These are phyloP conservation scores for Fusarium tuaranense DNA, from an alignment of 2,329 filamentous ascomycete genomes.

Conservation along the genomic window DNA sequence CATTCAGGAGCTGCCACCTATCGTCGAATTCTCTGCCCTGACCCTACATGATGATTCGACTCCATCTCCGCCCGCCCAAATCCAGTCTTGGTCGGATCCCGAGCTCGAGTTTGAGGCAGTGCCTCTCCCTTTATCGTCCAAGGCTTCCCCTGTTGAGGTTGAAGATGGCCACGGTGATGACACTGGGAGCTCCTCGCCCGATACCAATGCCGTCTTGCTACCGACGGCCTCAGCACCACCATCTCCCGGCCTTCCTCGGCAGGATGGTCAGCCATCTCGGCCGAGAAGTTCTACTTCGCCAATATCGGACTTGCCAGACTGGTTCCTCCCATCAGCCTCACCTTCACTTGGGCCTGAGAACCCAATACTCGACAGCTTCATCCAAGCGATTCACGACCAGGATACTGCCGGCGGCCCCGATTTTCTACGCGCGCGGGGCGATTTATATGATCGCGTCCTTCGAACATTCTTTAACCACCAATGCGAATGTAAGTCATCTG, in stretches of 20 bases:
- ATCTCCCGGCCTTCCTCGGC: not conserved
- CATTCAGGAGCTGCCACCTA: not conserved
- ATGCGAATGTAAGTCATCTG: not conserved
- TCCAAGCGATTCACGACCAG: not conserved
- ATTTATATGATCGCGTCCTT: not conserved
- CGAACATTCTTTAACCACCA: not conserved
- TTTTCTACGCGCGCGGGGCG: not conserved
- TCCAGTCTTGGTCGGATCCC: not conserved
- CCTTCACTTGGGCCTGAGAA: not conserved
- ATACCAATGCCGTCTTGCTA: not conserved
- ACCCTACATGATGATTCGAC: not conserved
- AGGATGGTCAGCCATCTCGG: not conserved
- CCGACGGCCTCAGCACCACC: not conserved
- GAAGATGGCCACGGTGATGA: not conserved
- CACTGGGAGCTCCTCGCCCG: not conserved
- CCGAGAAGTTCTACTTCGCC: not conserved
- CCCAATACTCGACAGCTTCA: not conserved
- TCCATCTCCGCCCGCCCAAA: not conserved
- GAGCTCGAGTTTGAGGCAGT: not conserved
- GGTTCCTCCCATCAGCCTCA: not conserved
- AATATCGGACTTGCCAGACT: not conserved
- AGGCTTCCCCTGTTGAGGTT: not conserved
- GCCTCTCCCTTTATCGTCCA: not conserved
- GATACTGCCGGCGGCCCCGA: not conserved
- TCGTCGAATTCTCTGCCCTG: not conserved